Conservation (phyloP, 495 filamentous ascomycete species). For the Penicillium turbatum region DNA sequence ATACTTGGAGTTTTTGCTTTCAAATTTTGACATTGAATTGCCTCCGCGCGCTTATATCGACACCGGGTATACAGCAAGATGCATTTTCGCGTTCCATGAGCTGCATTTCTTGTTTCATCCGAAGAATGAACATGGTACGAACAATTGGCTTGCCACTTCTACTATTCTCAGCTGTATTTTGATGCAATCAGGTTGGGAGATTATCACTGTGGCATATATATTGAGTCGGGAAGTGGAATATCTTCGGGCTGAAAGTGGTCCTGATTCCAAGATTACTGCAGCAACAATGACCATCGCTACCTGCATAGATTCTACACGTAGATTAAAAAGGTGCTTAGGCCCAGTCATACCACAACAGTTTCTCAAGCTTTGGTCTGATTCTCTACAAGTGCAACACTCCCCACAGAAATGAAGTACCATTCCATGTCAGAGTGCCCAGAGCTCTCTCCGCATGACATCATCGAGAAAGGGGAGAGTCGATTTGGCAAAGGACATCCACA, state of each 20-base stretch:
- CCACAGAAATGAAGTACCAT: too few relatives aligned
- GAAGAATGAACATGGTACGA: constrained; percentile 30
- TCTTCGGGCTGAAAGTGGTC: neutral
- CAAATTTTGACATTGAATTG: neutral
- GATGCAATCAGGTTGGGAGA: constrained; percentile 20
- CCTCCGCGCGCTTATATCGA: neutral
- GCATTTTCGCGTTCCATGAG: constrained; percentile 31
- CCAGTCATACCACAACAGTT: too few relatives aligned
- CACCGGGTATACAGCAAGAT: constrained; percentile 50
- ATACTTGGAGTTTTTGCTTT: neutral
- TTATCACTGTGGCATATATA: constrained; percentile 31
- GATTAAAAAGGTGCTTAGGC: too few relatives aligned
- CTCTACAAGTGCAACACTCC: too few relatives aligned
- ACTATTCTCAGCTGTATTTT: constrained; percentile 26
- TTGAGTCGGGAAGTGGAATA: neutral
- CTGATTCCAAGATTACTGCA: too few relatives aligned
- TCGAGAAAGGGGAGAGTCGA: constrained; percentile 5
- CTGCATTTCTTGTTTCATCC: constrained; percentile 52
- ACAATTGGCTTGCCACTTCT: constrained; percentile 16
- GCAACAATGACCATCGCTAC: too few relatives aligned
- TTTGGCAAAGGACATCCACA: too few relatives aligned
- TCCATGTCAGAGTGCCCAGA: too few relatives aligned
- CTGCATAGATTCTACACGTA: too few relatives aligned
- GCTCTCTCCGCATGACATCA: constrained; percentile 30
- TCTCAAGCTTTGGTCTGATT: too few relatives aligned